phyloP scores from a whole-genome alignment of 768 basidiomycete species.

The Pisolithus sp. region DNA sequence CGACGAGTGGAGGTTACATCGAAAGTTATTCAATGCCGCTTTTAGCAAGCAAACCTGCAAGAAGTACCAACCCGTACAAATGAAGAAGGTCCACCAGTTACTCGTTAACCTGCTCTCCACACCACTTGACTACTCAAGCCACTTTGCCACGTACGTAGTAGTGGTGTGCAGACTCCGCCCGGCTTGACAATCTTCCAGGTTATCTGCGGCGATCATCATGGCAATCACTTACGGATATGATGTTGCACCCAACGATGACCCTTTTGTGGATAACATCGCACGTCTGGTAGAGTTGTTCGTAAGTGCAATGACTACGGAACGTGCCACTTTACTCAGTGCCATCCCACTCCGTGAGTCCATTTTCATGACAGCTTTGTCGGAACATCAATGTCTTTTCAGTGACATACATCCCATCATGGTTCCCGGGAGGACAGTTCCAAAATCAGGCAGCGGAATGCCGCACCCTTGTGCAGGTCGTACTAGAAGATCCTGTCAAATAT shows the following conservation, averaged over 20 bases:
- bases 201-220: slow-evolving; percentile 16
- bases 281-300: slow-evolving; percentile 5
- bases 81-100: slow-evolving; percentile 2
- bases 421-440: slow-evolving; percentile 10
- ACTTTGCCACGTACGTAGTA: slow-evolving; percentile 13
- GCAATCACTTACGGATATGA: slow-evolving; percentile 16
- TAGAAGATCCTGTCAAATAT: slow-evolving; percentile 17
- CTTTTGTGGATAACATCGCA: slow-evolving; percentile 10
- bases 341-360: slow-evolving; percentile 15
- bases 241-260: slow-evolving; percentile 13
- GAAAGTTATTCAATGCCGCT: slow-evolving; percentile 12
- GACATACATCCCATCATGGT: slow-evolving; percentile 14
- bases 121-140: slow-evolving; percentile 11
- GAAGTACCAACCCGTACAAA: slow-evolving; percentile 10
- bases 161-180: too few relatives aligned
- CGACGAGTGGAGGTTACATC: slow-evolving; percentile 12
- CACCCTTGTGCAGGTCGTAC: slow-evolving; percentile 8
- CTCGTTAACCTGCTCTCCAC: slow-evolving; percentile 7
- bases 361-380: not conserved
- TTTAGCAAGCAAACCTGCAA: slow-evolving; percentile 8
- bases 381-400: slow-evolving; percentile 6
- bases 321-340: slow-evolving; percentile 10
- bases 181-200: slow-evolving; percentile 5
- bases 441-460: slow-evolving; percentile 6
- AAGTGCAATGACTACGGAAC: slow-evolving; percentile 14